A percentile compares a stretch with the other conserved stretches of the same genome.
phyloP scores from a whole-genome alignment of 495 filamentous ascomycete species.

The Ascobolus immersus region DNA sequence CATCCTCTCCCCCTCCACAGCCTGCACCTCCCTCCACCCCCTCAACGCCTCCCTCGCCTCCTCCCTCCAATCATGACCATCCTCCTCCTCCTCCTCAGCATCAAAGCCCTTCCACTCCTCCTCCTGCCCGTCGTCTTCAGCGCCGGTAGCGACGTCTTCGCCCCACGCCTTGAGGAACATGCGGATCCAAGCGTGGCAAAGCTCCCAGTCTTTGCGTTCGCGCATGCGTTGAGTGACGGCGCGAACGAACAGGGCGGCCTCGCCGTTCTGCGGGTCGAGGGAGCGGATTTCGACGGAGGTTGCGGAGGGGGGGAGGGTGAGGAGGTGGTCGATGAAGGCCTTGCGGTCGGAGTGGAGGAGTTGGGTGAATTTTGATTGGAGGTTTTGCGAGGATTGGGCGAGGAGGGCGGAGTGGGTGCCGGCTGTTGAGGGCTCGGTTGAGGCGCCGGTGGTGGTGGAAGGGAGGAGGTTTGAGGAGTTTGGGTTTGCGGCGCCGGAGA shows the following conservation, averaged over 20 bases:
- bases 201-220: slow-evolving; percentile 56
- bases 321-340: slow-evolving; percentile 46
- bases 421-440: slow-evolving; percentile 4
- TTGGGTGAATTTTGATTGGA: slow-evolving; percentile 24
- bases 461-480: slow-evolving; percentile 8
- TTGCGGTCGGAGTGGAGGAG: slow-evolving; percentile 20
- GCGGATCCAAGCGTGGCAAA: slow-evolving; percentile 88
- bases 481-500: slow-evolving; percentile 20
- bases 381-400: slow-evolving; percentile 20
- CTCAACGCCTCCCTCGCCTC: slow-evolving; percentile 11
- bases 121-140: neutral
- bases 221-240: slow-evolving; percentile 45
- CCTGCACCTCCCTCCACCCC: neutral
- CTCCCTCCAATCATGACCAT: slow-evolving; percentile 6
- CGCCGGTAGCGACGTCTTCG: slow-evolving; percentile 26
- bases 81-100: slow-evolving; percentile 4
- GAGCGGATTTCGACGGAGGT: slow-evolving; percentile 77
- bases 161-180: slow-evolving; percentile 63
- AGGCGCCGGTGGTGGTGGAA: slow-evolving; percentile 2
- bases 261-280: slow-evolving; percentile 26
- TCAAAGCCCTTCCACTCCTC: too few relatives aligned
- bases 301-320: slow-evolving; percentile 48
- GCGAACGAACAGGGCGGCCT: slow-evolving; percentile 42
- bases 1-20: too few relatives aligned
- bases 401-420: slow-evolving; percentile 36